A percentile compares a stretch with the other conserved stretches of the same genome.
phyloP scores from a whole-genome alignment of 2,329 filamentous ascomycete species.

The Fusarium gaditjirri region DNA sequence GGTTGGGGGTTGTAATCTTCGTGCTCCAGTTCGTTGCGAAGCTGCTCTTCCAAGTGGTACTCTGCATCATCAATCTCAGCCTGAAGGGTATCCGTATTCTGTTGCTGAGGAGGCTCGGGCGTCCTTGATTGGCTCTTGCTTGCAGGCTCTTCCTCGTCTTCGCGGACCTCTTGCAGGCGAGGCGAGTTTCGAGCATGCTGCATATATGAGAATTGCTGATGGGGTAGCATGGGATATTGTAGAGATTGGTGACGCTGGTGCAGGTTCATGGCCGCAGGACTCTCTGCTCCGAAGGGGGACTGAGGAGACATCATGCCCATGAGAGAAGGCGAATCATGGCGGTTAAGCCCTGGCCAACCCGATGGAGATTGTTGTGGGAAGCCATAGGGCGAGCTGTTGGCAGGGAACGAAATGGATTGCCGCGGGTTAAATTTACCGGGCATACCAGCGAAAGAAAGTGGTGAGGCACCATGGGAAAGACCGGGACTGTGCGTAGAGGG shows the following conservation, averaged over 20 bases:
- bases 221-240: conserved; percentile 67
- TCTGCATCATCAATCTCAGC: conserved; percentile 87
- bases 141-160: conserved; percentile 73
- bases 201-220: conserved; percentile 65
- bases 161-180: conserved; percentile 76
- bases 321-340: conserved; percentile 73
- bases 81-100: conserved; percentile 77
- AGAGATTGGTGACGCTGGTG: conserved; percentile 70
- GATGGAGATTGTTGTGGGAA: conserved; percentile 70
- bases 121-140: conserved; percentile 65
- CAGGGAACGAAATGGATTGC: conserved; percentile 76
- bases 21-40: conserved; percentile 81
- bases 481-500: conserved; percentile 71
- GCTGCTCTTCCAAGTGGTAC: conserved; percentile 83
- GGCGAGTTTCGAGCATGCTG: conserved; percentile 67
- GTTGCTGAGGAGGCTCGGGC: conserved; percentile 59
- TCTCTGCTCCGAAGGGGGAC: conserved; percentile 70
- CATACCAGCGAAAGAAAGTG: conserved; percentile 73
- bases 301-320: conserved; percentile 69
- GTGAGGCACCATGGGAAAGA: conserved; percentile 75
- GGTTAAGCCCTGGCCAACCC: conserved; percentile 64
- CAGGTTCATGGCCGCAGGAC: conserved; percentile 54
- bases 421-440: conserved; percentile 72
- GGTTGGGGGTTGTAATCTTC: conserved; percentile 78
- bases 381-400: conserved; percentile 73